Conservation (phyloP, 75 land plant genomes). For the Adiantum capillusveneris region DNA sequence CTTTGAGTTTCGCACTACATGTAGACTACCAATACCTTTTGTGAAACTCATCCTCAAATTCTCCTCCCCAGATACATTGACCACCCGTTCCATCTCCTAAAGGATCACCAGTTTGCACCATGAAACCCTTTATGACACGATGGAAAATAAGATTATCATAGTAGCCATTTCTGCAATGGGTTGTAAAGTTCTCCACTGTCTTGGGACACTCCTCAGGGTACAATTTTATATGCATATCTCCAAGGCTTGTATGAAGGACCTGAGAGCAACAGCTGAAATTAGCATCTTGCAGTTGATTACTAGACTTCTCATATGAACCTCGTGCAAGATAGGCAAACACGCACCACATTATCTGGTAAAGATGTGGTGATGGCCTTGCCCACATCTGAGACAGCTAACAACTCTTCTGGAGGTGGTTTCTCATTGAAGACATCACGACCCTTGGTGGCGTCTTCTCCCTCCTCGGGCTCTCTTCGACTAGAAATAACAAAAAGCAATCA, state of each 20-base stretch:
- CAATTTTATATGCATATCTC: slow-evolving; percentile 80
- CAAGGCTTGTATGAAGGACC: slow-evolving; percentile 89
- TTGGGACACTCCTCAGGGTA: slow-evolving; percentile 99
- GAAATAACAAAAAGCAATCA: background rate
- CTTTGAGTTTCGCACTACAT: no score
- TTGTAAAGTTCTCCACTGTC: slow-evolving; percentile 98
- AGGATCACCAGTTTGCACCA: slow-evolving; percentile 99
- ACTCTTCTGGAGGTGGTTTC: slow-evolving; percentile 99
- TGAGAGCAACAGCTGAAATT: slow-evolving; percentile 11
- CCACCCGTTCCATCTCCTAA: slow-evolving; percentile 99
- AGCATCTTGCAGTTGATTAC: background rate
- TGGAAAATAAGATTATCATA: slow-evolving; percentile 98
- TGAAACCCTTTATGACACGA: slow-evolving; percentile 96
- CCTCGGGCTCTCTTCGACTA: slow-evolving; percentile 98
- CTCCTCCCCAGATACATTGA: slow-evolving; percentile 98
- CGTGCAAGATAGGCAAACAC: no score
- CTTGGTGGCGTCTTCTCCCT: slow-evolving; percentile 96
- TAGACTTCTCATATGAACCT: no score
- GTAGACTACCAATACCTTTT: slow-evolving; percentile 58
- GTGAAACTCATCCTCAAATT: slow-evolving; percentile 99
- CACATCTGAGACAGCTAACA: slow-evolving; percentile 84
- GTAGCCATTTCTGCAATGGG: slow-evolving; percentile 94
- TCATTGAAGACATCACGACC: slow-evolving; percentile 99
- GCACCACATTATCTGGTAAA: slow-evolving; percentile 93
- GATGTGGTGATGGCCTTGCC: slow-evolving; percentile 87